Evolutionary conservation across 2,329 filamentous ascomycete genomes (phyloP).

Genomic region (Botryotinia convoluta): DNA sequence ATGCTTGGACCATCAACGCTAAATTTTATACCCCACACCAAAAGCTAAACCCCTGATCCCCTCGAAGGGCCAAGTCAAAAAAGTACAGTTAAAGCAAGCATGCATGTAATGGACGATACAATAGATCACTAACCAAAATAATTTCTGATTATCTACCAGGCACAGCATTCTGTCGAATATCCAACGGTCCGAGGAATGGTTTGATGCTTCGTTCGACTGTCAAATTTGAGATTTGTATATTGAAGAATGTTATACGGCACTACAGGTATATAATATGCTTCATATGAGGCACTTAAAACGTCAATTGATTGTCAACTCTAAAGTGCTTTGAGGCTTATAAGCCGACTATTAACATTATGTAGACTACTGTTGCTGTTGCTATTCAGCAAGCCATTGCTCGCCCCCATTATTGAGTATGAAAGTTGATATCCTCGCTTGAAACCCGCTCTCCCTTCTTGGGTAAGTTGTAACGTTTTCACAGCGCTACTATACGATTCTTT

Average conservation of each 20-base stretch:
- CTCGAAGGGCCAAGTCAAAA: background rate
- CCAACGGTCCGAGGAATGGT: background rate
- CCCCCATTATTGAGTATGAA: background rate
- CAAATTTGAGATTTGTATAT: background rate
- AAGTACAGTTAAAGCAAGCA: background rate
- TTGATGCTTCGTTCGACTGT: background rate
- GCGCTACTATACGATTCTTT: background rate
- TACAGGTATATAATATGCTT: background rate
- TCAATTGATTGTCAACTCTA: background rate
- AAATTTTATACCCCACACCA: background rate
- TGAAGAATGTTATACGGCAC: background rate
- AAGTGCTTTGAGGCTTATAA: background rate
- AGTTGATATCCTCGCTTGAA: conserved; percentile 1
- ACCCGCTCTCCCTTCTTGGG: background rate
- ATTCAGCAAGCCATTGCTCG: background rate
- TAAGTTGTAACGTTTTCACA: background rate
- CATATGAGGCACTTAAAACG: background rate
- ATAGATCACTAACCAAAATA: background rate
- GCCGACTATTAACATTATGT: background rate
- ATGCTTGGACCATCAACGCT: background rate
- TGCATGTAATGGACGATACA: background rate
- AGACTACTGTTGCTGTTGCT: background rate
- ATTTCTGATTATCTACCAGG: background rate
- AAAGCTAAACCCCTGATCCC: background rate
- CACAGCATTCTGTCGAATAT: background rate